Base-by-base conservation (phyloP, 2,329 filamentous ascomycete genomes). In the Calonectria fujianensis region DNA sequence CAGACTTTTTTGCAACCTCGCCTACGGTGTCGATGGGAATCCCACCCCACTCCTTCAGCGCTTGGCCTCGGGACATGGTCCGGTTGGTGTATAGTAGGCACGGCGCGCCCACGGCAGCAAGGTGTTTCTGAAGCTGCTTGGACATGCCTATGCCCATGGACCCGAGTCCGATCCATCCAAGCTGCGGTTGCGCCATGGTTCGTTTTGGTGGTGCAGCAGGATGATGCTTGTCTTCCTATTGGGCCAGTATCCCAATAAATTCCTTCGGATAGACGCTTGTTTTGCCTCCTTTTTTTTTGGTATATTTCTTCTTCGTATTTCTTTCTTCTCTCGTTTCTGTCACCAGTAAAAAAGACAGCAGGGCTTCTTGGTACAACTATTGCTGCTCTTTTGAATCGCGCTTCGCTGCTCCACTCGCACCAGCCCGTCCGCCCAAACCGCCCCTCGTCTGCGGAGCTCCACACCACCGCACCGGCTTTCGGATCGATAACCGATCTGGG, bases 121-220 rank as follows among this genome's bases (percentile, higher is more conserved):
- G 80, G 70, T 86, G 85, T 27, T 82, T 82, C 80, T 87, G 85
- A 10, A 87, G 82, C 70, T 87, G 87, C 59, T 79, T 81, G 70
- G 86, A 85, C 86, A 87, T 87, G 76, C 83, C 84, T 20, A 85
- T 83, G 74, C 86, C 86, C 85, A 87, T 87, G 41, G 85, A 87
- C 50, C 85, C 86, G 66, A 87, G 85, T 74, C 86, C 86, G n/a
- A 75, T 67, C 73, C 67, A 75, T 20, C 67, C 66, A 51, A 70
- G 48, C 29, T 69, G 67, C 27, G 67, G 31, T 48, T 69, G 65
- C 20, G 65, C 20, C 71, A 73, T 73, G 20, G 13, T 71, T 71
- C 54, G 50, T 29, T 9, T 39, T 27, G 35, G 32, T 39, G 31
- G 7, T 59, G 54, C 20, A 37, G 5, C 18, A 1, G 4, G 54